Conservation (phyloP, 352 stramenopile genomes). For the Phytophthora brassicae region DNA sequence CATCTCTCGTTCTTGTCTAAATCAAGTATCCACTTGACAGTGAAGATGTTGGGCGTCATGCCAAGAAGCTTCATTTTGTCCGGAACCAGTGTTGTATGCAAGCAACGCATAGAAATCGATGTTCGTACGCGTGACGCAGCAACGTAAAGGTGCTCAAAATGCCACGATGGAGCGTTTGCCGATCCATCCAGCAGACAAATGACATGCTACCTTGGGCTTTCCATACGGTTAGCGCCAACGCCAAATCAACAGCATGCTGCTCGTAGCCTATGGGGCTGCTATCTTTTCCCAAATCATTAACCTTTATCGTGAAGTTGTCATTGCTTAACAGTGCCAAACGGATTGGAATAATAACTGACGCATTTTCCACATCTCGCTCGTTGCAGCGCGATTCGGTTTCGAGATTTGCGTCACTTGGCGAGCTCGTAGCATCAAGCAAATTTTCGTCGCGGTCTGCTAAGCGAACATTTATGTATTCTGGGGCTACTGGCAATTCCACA, state of each 20-base stretch:
- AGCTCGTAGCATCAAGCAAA: not conserved
- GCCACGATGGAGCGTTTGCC: not conserved
- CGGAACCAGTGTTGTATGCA: not conserved
- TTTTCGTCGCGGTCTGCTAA: not conserved
- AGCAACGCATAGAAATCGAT: not conserved
- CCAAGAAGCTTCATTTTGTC: not conserved
- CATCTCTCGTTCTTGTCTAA: not conserved
- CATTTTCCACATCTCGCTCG: not conserved
- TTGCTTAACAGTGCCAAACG: not conserved
- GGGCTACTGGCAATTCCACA: not conserved
- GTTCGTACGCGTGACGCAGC: not conserved
- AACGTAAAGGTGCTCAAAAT: slow-evolving; percentile 7
- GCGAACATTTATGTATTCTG: not conserved
- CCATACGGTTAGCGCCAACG: slow-evolving; percentile 5
- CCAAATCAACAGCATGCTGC: slow-evolving; percentile 13
- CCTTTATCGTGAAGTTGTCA: not conserved
- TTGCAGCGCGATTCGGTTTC: not conserved
- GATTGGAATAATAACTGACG: not conserved
- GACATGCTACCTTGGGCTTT: slow-evolving; percentile 8
- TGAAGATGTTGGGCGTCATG: not conserved
- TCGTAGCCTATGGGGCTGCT: not conserved
- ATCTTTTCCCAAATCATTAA: not conserved
- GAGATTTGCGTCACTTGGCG: not conserved
- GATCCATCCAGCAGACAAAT: not conserved
- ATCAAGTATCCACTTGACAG: slow-evolving; percentile 8